A percentile compares a stretch with the other conserved stretches of the same genome.
Conservation (phyloP, 371 early-diverging fungal species). For the Gilbertella persicaria region DNA sequence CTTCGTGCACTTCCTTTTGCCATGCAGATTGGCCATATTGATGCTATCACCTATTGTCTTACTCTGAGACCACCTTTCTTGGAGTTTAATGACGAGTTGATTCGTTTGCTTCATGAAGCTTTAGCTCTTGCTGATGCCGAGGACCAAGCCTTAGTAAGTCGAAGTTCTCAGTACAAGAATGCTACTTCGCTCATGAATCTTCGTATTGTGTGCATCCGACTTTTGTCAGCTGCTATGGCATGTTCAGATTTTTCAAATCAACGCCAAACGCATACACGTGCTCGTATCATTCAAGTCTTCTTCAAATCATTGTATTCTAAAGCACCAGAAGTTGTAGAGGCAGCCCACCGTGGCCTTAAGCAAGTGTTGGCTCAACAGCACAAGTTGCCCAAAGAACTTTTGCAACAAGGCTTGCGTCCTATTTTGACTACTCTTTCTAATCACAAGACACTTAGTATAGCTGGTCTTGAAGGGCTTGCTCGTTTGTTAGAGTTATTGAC, state of each 20-base stretch:
- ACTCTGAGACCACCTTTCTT: conserved; percentile 87
- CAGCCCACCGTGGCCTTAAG: conserved; percentile 89
- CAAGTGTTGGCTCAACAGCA: conserved; percentile 86
- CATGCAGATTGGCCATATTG: conserved; percentile 97
- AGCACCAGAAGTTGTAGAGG: conserved; percentile 92
- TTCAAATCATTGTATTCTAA: conserved; percentile 97
- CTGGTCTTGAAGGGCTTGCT: conserved; percentile 92
- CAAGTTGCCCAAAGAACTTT: conserved; percentile 92
- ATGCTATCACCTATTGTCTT: conserved; percentile 96
- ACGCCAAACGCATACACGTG: conserved; percentile 74
- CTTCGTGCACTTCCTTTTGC: conserved; percentile 93
- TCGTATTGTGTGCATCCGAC: conserved; percentile 93
- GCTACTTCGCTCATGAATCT: conserved; percentile 81
- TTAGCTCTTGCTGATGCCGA: conserved; percentile 96
- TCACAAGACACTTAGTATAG: conserved; percentile 89
- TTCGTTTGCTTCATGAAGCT: conserved; percentile 90
- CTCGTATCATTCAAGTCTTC: conserved; percentile 95
- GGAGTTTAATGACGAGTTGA: conserved; percentile 90
- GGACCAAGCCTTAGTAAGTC: conserved; percentile 91
- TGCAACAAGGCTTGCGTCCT: conserved; percentile 95
- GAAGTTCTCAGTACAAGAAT: conserved; percentile 83
- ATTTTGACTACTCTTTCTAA: conserved; percentile 94
- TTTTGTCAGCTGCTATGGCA: conserved; percentile 92
- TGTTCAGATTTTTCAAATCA: conserved; percentile 78
- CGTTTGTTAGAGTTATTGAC: conserved; percentile 91